phyloP scores from a whole-genome alignment of 305 asterid genomes.

The Ilex paraguariensis region DNA sequence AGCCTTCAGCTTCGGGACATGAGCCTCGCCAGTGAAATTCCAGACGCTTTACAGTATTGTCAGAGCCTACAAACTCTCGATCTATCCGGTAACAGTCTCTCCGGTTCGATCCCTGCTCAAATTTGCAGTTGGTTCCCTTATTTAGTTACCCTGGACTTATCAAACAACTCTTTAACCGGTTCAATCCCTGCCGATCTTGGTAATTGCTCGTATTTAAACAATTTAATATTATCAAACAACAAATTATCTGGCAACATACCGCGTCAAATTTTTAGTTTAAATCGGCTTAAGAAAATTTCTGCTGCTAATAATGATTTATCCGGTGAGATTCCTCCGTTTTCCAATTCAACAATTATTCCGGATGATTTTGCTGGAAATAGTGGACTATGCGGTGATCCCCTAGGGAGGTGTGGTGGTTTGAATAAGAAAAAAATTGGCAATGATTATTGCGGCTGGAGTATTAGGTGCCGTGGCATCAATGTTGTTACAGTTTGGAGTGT shows the following conservation, averaged over 20 bases:
- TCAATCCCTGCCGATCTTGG: constrained; percentile 58
- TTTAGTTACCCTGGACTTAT: constrained; percentile 58
- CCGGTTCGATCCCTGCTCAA: constrained; percentile 60
- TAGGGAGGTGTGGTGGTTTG: constrained; percentile 73
- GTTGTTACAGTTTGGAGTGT: constrained; percentile 69
- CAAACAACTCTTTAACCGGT: constrained; percentile 55
- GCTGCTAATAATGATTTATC: constrained; percentile 54
- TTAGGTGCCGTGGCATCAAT: constrained; percentile 80
- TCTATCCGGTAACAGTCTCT: constrained; percentile 62
- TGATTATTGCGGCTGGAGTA: constrained; percentile 70
- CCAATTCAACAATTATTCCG: constrained; percentile 10
- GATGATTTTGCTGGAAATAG: constrained; percentile 46
- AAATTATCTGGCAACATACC: constrained; percentile 54
- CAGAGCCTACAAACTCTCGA: constrained; percentile 48
- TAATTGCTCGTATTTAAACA: constrained; percentile 55
- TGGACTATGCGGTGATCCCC: constrained; percentile 68
- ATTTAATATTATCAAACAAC: constrained; percentile 42
- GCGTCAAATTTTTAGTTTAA: constrained; percentile 48
- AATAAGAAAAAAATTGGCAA: constrained; percentile 58
- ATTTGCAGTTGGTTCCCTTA: constrained; percentile 77
- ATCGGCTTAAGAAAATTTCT: constrained; percentile 49
- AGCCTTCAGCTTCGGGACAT: constrained; percentile 33
- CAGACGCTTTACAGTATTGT: constrained; percentile 46
- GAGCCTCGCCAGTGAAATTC: constrained; percentile 46
- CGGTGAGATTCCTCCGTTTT: constrained; percentile 59